Conservation (phyloP, 2,329 filamentous ascomycete species). For the Rhynchosporium secalis region DNA sequence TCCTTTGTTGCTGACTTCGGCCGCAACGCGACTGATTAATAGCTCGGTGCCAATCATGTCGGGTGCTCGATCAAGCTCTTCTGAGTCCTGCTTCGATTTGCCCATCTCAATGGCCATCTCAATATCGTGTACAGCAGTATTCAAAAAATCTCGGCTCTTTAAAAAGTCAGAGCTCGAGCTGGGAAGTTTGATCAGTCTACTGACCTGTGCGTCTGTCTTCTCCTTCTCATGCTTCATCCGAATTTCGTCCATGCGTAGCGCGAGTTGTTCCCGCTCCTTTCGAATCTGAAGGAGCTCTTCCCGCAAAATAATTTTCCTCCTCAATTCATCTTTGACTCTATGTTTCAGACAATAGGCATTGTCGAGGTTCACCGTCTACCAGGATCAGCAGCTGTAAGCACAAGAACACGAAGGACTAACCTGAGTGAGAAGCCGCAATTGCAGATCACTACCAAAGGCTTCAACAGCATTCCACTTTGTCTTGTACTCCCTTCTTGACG, state of each 20-base stretch:
- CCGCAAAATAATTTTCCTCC: slow-evolving; percentile 55
- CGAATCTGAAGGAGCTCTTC: slow-evolving; percentile 61
- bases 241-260: slow-evolving; percentile 62
- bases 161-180: background rate
- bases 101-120: slow-evolving; percentile 56
- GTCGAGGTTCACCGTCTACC: slow-evolving; percentile 58
- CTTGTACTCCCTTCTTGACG: slow-evolving; percentile 53
- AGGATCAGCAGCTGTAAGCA: slow-evolving; percentile 18
- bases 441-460: slow-evolving; percentile 58
- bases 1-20: slow-evolving; percentile 52
- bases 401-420: slow-evolving; percentile 44
- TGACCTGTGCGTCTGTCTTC: slow-evolving; percentile 52
- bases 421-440: slow-evolving; percentile 57
- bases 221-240: slow-evolving; percentile 59
- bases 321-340: slow-evolving; percentile 57
- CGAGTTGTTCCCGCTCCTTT: slow-evolving; percentile 61
- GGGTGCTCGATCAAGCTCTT: slow-evolving; percentile 47
- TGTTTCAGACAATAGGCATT: slow-evolving; percentile 58
- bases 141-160: slow-evolving; percentile 51
- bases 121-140: slow-evolving; percentile 60
- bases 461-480: slow-evolving; percentile 58
- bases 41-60: slow-evolving; percentile 60
- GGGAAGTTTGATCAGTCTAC: slow-evolving; percentile 26
- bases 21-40: slow-evolving; percentile 54
- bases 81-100: slow-evolving; percentile 51